These are phyloP conservation scores for Pharus latifolius DNA, from an alignment of 176 grass and related monocot species.

Conservation along the genomic window DNA sequence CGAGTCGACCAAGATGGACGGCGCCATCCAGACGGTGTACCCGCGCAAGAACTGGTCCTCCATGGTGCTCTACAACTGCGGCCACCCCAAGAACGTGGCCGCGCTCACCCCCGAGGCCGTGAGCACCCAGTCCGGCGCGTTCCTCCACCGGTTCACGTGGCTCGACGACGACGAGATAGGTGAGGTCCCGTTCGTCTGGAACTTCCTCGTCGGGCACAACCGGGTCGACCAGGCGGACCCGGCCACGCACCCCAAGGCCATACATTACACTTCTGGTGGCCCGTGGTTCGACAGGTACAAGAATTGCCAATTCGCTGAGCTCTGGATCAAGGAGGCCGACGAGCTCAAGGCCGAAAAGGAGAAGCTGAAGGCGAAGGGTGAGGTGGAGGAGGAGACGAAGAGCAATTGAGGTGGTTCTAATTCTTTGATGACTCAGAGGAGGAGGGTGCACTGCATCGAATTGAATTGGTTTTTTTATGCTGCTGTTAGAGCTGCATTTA, in stretches of 20 bases:
- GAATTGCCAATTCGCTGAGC: conserved; percentile 63
- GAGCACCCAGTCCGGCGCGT: conserved; percentile 62
- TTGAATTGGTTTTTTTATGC: conserved; percentile 13
- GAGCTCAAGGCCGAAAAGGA: conserved; percentile 50
- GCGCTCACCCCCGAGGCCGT: conserved; percentile 57
- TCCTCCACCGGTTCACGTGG: conserved; percentile 70
- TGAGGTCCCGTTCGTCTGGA: conserved; percentile 69
- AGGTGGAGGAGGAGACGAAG: neutral
- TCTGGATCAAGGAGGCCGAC: conserved; percentile 54
- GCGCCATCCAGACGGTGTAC: conserved; percentile 65
- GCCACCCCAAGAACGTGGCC: conserved; percentile 59
- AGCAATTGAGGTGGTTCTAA: conserved; percentile 4
- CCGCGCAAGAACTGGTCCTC: conserved; percentile 88
- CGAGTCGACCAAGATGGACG: conserved; percentile 71
- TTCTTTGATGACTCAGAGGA: no score
- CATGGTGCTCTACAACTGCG: conserved; percentile 78
- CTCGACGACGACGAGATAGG: conserved; percentile 73
- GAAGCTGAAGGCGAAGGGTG: neutral
- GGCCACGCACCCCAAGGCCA: conserved; percentile 38
- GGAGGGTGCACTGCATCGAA: neutral
- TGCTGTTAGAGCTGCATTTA: no score
- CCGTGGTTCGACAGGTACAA: conserved; percentile 69
- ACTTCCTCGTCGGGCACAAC: conserved; percentile 84
- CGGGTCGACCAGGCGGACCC: conserved; percentile 36
- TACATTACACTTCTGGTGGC: conserved; percentile 72